A percentile compares a stretch with the other conserved stretches of the same genome.
These are phyloP conservation scores for Candida glucosophila DNA, from an alignment of 1,139 yeast genomes.

Conservation along the genomic window DNA sequence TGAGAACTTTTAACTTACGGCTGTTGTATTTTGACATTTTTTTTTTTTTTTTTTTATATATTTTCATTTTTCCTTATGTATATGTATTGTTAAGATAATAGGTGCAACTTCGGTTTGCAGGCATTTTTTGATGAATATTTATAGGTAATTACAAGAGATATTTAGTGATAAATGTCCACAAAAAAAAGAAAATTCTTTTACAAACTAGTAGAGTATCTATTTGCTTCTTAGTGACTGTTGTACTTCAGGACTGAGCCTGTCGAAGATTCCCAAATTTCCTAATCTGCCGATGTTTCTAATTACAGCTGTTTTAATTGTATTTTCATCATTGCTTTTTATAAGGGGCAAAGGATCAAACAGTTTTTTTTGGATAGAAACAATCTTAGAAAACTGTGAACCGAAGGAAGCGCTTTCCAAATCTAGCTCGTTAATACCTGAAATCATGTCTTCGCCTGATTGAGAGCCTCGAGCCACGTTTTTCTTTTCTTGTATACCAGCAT, in stretches of 20 bases:
- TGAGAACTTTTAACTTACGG: slow-evolving; percentile 1
- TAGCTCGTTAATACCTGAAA: slow-evolving; percentile 34
- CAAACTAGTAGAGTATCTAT: too few species aligned
- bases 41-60: slow-evolving; percentile 1
- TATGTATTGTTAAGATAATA: slow-evolving; percentile 1
- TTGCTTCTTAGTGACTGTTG: too few species aligned
- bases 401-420: slow-evolving; percentile 63
- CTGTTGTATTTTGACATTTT: slow-evolving; percentile 1
- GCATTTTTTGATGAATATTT: too few species aligned
- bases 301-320: slow-evolving; percentile 20
- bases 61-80: slow-evolving; percentile 1
- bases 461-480: slow-evolving; percentile 13
- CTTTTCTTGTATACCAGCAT: slow-evolving; percentile 27
- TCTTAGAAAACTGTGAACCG: slow-evolving; percentile 76
- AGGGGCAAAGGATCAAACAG: slow-evolving; percentile 63
- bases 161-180: too few species aligned
- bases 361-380: slow-evolving; percentile 52
- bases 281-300: slow-evolving; percentile 23
- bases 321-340: slow-evolving; percentile 26
- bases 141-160: too few species aligned
- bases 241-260: slow-evolving; percentile 18
- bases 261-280: slow-evolving; percentile 21
- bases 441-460: slow-evolving; percentile 3
- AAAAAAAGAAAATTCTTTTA: too few species aligned
- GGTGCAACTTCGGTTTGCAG: too few species aligned